Evolutionary conservation across 495 filamentous ascomycete species (phyloP), one percentile per base, ranked within the genome.

Genomic region (Talaromyces trachyspermus): DNA sequence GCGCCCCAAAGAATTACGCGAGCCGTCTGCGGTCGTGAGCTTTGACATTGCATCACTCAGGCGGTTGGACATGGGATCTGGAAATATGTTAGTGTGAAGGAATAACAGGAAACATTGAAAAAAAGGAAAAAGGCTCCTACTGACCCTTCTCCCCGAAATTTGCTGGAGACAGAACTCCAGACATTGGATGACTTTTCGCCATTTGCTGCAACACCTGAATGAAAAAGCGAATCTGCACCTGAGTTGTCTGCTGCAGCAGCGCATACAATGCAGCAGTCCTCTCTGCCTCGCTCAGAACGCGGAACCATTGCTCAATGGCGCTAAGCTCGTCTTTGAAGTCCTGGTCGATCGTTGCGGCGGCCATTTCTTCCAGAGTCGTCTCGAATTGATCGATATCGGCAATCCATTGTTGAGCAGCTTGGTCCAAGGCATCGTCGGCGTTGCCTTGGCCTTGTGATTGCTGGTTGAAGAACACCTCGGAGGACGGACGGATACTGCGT

Each of bases 271-370:
- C 94, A 30, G 92, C 92, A 5, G 92, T 98, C 43, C 92, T 74
- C 69, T 98, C 92, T 15, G 92, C 89, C 67, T 98, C 92, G 58
- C 91, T 95, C 46, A 98, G 74, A 22, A 98, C 92, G 37, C 89
- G 85, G 66, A 98, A 98, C 92, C 92, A 98, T 70, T 98, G 91
- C 71, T 98, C 92, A 59, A 98, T 98, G 49, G 92, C 92, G 65
- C 86, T 92, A 43, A 98, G 80, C 68, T 98, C 92, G 70, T 97
- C 92, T 73, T 97, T 98, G 72, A 98, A 98, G 54, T 98, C 94
- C 67, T 98, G 94, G 64, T 98, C 92, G 26, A 97, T 72, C 9
- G 94, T 95, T 38, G 94, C 92, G 24, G 91, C 89, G 15, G 92
- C 94, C 92, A 98, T 98, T 64, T 98, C 92, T 64, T 97, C 94